phyloP scores from a whole-genome alignment of 164 flowering plant genomes.

The Piper betle region DNA sequence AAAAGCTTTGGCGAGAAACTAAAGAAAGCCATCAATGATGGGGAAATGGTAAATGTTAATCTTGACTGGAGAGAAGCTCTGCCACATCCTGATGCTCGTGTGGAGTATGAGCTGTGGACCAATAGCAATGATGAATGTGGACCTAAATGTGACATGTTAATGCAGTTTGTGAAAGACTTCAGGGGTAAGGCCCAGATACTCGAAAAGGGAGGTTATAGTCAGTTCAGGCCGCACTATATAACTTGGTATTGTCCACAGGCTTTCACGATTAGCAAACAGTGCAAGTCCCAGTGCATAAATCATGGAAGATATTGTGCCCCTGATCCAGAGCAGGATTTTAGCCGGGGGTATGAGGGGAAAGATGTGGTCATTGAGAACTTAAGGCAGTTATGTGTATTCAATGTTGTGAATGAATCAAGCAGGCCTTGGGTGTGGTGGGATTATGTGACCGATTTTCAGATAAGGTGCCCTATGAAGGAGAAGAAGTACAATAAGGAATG shows the following conservation, averaged over 20 bases:
- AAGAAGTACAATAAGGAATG: slow-evolving; percentile 89
- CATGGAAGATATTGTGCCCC: slow-evolving; percentile 98
- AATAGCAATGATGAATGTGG: slow-evolving; percentile 99
- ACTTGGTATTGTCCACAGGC: slow-evolving; percentile 98
- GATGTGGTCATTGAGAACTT: slow-evolving; percentile 88
- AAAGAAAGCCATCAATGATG: slow-evolving; percentile 49
- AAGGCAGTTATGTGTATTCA: slow-evolving; percentile 80
- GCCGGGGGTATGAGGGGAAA: slow-evolving; percentile 83
- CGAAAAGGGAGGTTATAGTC: slow-evolving; percentile 85
- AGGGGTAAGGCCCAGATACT: slow-evolving; percentile 92
- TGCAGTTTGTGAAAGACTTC: slow-evolving; percentile 78
- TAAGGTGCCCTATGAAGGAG: slow-evolving; percentile 96
- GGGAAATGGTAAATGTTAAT: slow-evolving; percentile 90
- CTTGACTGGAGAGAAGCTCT: slow-evolving; percentile 99
- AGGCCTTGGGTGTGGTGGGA: slow-evolving; percentile 99
- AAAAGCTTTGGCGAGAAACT: slow-evolving; percentile 64
- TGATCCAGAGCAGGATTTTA: slow-evolving; percentile 96
- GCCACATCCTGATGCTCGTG: slow-evolving; percentile 97
- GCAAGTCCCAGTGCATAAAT: slow-evolving; percentile 93
- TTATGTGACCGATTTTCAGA: slow-evolving; percentile 93
- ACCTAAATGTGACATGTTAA: slow-evolving; percentile 80
- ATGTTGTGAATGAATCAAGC: slow-evolving; percentile 58
- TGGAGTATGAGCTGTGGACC: slow-evolving; percentile 96
- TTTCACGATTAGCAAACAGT: slow-evolving; percentile 74
- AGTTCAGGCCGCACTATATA: slow-evolving; percentile 96